Conservation (phyloP, 2,329 filamentous ascomycete species). For the Cadophora sp. region DNA sequence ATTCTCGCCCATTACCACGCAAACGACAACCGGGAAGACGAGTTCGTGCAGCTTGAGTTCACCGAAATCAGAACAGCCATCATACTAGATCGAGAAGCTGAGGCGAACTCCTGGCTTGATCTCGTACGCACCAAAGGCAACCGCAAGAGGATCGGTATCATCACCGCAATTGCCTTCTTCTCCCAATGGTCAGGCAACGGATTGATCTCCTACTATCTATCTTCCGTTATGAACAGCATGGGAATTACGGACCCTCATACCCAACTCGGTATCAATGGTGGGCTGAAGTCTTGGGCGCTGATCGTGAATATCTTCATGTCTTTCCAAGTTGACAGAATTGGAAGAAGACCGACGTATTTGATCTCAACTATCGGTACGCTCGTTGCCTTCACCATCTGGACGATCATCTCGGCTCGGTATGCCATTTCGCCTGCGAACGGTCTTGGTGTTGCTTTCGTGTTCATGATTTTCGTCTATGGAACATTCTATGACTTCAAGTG, state of each 20-base stretch:
- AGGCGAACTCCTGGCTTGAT: slow-evolving; percentile 16
- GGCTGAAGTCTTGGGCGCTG: slow-evolving; percentile 31
- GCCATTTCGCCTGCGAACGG: slow-evolving; percentile 52
- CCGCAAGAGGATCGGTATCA: slow-evolving; percentile 17
- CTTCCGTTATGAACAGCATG: slow-evolving; percentile 43
- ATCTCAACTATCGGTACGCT: slow-evolving; percentile 46
- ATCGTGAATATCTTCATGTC: slow-evolving; percentile 30
- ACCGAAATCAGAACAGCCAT: slow-evolving; percentile 19
- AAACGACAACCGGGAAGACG: slow-evolving; percentile 5
- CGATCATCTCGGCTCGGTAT: slow-evolving; percentile 54
- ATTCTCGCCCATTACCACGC: slow-evolving; percentile 52
- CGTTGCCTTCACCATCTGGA: slow-evolving; percentile 42
- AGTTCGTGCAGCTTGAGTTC: slow-evolving; percentile 19
- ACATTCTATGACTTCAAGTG: slow-evolving; percentile 57
- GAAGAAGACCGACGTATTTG: slow-evolving; percentile 59
- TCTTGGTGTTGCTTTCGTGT: slow-evolving; percentile 56
- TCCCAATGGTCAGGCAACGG: slow-evolving; percentile 20
- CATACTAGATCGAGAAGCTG: slow-evolving; percentile 6
- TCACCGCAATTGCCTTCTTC: slow-evolving; percentile 14
- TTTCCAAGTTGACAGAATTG: slow-evolving; percentile 37
- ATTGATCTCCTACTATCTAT: slow-evolving; percentile 43
- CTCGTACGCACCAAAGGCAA: slow-evolving; percentile 15
- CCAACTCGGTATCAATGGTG: slow-evolving; percentile 37
- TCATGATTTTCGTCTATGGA: slow-evolving; percentile 58
- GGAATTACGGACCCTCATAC: slow-evolving; percentile 45